Evolutionary conservation across 441 rosid species (phyloP).

Genomic region (Cnidoscolus chayamansa): DNA sequence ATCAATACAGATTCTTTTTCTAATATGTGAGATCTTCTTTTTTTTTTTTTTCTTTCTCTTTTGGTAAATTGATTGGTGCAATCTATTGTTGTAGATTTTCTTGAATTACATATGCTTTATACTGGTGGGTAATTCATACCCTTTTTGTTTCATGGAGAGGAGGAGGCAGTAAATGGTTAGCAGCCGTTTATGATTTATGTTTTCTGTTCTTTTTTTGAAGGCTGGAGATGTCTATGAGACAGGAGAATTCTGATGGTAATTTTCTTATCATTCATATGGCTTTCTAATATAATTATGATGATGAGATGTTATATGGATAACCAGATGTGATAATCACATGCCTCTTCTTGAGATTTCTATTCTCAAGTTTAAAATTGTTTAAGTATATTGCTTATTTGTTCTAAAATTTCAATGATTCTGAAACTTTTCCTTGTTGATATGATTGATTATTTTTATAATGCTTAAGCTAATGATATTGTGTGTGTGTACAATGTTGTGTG

Average conservation of each 20-base stretch:
- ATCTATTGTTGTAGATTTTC: background rate
- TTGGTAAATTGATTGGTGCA: background rate
- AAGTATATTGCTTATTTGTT: background rate
- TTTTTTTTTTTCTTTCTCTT: background rate
- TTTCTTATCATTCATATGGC: background rate
- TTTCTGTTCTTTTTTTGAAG: slow-evolving; percentile 29
- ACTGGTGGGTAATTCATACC: background rate
- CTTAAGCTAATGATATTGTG: background rate
- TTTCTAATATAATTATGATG: background rate
- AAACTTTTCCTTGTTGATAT: background rate
- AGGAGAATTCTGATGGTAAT: slow-evolving; percentile 48
- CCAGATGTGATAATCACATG: background rate
- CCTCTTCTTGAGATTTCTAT: slow-evolving; percentile 2
- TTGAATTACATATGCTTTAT: background rate
- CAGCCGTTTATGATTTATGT: slow-evolving; percentile 27
- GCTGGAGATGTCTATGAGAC: slow-evolving; percentile 54
- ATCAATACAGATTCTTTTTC: background rate
- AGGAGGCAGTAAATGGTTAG: slow-evolving; percentile 28
- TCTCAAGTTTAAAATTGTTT: background rate
- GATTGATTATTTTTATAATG: background rate
- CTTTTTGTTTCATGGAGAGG: slow-evolving; percentile 33
- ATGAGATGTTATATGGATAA: background rate
- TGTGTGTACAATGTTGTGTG: background rate
- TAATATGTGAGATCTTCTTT: background rate
- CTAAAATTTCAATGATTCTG: background rate